Evolutionary conservation across 257 asterid species (phyloP).

Genomic region (Gentiana straminea): DNA sequence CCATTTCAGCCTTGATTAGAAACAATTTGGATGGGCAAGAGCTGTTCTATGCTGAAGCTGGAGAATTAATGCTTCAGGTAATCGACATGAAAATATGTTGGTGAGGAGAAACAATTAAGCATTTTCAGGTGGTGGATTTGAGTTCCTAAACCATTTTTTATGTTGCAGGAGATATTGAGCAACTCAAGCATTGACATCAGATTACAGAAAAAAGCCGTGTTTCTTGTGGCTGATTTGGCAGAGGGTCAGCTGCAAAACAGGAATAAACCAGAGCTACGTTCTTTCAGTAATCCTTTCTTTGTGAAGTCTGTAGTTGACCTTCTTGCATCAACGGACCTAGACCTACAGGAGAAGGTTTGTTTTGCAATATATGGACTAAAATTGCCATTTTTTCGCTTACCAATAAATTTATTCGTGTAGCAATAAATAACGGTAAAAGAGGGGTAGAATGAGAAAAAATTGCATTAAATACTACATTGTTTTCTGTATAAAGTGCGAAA

Average conservation of each 20-base stretch:
- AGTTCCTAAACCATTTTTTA: background rate
- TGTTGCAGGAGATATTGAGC: constrained; percentile 54
- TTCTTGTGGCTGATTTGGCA: constrained; percentile 60
- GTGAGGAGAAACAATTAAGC: background rate
- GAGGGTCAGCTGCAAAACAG: constrained; percentile 38
- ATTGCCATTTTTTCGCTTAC: no score
- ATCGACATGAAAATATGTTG: constrained; percentile 12
- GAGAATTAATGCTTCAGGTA: constrained; percentile 78
- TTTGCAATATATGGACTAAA: no score
- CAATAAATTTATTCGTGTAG: no score
- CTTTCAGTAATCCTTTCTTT: constrained; percentile 42
- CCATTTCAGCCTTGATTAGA: constrained; percentile 76
- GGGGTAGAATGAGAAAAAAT: no score
- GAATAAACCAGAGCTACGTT: constrained; percentile 21
- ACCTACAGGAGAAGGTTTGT: constrained; percentile 83
- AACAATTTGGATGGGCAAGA: constrained; percentile 51
- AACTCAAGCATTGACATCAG: constrained; percentile 60
- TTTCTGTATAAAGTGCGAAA: no score
- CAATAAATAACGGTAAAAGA: no score
- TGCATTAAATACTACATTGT: no score
- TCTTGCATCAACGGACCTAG: constrained; percentile 48
- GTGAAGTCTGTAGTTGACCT: constrained; percentile 61
- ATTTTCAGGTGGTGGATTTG: background rate
- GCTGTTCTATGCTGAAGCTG: constrained; percentile 54
- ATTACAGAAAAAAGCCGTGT: constrained; percentile 49